Evolutionary conservation across 257 asterid genomes (phyloP).

Genomic region (Solanum phureja): DNA sequence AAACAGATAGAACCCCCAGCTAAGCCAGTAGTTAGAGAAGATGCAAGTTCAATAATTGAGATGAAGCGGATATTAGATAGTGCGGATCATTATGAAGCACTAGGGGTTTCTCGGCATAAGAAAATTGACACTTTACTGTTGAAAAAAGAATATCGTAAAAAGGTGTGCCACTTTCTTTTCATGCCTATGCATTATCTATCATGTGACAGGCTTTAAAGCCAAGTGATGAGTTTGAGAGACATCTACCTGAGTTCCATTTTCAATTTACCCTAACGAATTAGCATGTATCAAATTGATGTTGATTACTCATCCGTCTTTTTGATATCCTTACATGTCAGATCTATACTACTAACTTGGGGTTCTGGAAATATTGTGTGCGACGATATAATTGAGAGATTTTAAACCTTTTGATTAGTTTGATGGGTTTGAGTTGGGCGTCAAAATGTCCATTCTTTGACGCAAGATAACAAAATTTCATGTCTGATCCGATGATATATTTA

Average conservation of each 20-base stretch:
- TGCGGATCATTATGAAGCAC: constrained; percentile 83
- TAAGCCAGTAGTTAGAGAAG: constrained; percentile 58
- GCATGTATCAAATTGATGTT: background rate
- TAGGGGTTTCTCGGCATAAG: constrained; percentile 65
- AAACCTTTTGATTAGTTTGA: background rate
- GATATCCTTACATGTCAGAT: background rate
- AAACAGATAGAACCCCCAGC: constrained; percentile 47
- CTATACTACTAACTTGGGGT: background rate
- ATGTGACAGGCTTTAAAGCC: background rate
- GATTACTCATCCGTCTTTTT: background rate
- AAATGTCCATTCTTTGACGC: background rate
- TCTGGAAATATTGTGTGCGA: background rate
- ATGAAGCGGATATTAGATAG: constrained; percentile 77
- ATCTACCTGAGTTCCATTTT: background rate
- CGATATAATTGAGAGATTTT: background rate
- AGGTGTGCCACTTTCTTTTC: constrained; percentile 34
- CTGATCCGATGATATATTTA: background rate
- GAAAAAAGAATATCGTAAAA: constrained; percentile 89
- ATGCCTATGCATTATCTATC: background rate
- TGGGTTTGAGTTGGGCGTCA: background rate
- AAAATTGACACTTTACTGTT: constrained; percentile 54
- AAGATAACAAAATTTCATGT: background rate
- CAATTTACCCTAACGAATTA: background rate
- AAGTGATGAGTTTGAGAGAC: background rate
- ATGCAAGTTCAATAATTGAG: constrained; percentile 52